A percentile compares a stretch with the other conserved stretches of the same genome.
These are phyloP conservation scores for Calonectria ilicicola DNA, from an alignment of 2,329 filamentous ascomycete genomes.

Conservation along the genomic window DNA sequence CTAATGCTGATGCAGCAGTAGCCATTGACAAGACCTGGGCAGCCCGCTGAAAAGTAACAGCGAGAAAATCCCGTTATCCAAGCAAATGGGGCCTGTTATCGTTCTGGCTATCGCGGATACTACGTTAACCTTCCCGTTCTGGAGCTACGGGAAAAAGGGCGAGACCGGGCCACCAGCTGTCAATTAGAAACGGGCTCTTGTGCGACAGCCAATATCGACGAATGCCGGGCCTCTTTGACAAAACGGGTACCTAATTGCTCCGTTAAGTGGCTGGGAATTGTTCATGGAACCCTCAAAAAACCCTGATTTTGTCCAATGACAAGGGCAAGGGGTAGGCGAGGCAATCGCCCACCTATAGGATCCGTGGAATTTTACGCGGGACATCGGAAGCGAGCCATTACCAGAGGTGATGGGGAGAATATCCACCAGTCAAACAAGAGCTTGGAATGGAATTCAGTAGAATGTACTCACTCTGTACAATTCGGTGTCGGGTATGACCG, in stretches of 20 bases:
- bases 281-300: not conserved
- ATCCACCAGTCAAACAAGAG: not conserved
- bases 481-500: not conserved
- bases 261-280: not conserved
- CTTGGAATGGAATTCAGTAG: not conserved
- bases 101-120: slow-evolving; percentile 6
- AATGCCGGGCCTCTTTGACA: not conserved
- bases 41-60: not conserved
- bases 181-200: not conserved
- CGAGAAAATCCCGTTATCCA: not conserved
- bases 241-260: not conserved
- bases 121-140: not conserved
- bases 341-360: not conserved
- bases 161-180: not conserved
- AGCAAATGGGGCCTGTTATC: not conserved
- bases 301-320: slow-evolving; percentile 6
- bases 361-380: not conserved
- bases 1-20: not conserved
- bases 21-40: not conserved
- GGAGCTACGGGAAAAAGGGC: not conserved
- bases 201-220: not conserved
- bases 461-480: not conserved
- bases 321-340: not conserved
- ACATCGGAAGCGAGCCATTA: slow-evolving; percentile 2
- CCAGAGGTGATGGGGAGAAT: not conserved